A percentile compares a stretch with the other conserved stretches of the same genome.
phyloP scores from a whole-genome alignment of 2,329 filamentous ascomycete species.

The Fusarium pseudonygamai region DNA sequence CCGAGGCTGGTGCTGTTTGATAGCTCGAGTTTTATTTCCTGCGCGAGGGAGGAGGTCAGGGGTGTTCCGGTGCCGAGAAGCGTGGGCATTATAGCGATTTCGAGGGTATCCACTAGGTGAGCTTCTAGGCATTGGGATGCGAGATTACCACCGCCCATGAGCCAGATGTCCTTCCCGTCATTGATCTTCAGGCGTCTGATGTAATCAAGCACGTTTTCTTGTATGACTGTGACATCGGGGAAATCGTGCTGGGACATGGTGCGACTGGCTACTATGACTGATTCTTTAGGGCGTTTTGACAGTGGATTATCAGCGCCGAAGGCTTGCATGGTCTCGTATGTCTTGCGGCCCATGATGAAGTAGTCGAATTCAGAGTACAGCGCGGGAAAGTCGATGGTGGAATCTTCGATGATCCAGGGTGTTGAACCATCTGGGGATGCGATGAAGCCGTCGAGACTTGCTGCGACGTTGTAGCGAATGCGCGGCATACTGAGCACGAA shows the following conservation, averaged over 20 bases:
- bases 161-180: slow-evolving; percentile 46
- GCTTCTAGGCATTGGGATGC: slow-evolving; percentile 43
- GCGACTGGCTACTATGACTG: slow-evolving; percentile 45
- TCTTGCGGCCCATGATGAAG: slow-evolving; percentile 51
- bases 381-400: slow-evolving; percentile 45
- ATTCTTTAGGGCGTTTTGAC: slow-evolving; percentile 17
- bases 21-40: slow-evolving; percentile 11
- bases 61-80: slow-evolving; percentile 38
- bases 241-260: slow-evolving; percentile 29
- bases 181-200: slow-evolving; percentile 37
- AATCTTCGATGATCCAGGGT: slow-evolving; percentile 47
- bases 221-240: slow-evolving; percentile 41
- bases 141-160: slow-evolving; percentile 49
- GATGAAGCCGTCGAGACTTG: slow-evolving; percentile 50
- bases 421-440: slow-evolving; percentile 44
- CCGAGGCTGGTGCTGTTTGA: slow-evolving; percentile 11
- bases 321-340: slow-evolving; percentile 44
- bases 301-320: slow-evolving; percentile 38
- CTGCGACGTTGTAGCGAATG: slow-evolving; percentile 48
- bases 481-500: no score
- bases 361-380: slow-evolving; percentile 46
- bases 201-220: slow-evolving; percentile 20
- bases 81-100: slow-evolving; percentile 42
- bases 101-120: slow-evolving; percentile 45
- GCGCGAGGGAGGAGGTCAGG: slow-evolving; percentile 18